Evolutionary conservation across 495 filamentous ascomycete species (phyloP), one percentile per base, ranked within the genome.

Genomic region (Trichoderma orchidacearum): DNA sequence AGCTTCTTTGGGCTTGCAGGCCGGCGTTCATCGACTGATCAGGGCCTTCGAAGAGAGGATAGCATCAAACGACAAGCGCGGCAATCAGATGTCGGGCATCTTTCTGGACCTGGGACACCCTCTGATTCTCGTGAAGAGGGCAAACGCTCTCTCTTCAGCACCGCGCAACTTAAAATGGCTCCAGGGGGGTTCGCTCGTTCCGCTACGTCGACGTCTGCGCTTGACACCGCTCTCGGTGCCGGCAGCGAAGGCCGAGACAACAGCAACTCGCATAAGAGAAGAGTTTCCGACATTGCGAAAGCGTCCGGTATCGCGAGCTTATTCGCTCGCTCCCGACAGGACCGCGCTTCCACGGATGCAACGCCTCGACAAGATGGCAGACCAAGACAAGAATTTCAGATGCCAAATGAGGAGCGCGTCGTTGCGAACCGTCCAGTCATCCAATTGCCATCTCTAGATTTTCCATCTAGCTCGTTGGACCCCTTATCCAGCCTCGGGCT

Each of bases 1-100:
- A 62, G 62, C 25, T 60, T 51, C 34, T 41, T 34, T 25, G 41
- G 41, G 5, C n/a, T 48, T 13, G 3, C 21, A 3, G 31, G 15
- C 11, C n/a, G 27, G 15, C 54, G 25, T 58, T 23, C 25, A 18
- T 28, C 23, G 2, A 3, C 32, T 3, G 12, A 41, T 6, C 56
- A 51, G 31, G 21, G 27, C 0, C 21, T 25, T 13, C 48, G 21
- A 21, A 23, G n/a, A 7, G 15, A 32, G 31, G 45, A 51, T 5
- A 17, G 18, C 45, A 18, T 1, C 4, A 23, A 6, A 8, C 3
- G 12, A 8, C 27, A 51, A 29, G 45, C 45, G 7, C 45, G 45
- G 5, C 45, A 29, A 17, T 15, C 8, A 17, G 30, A 18, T 34
- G 17, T n/a, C n/a, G n/a, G n/a, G 17, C 34, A n/a, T 4, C 17